A percentile compares a stretch with the other conserved stretches of the same genome.
Evolutionary conservation across 495 filamentous ascomycete genomes (phyloP).

Genomic region (Geopyxis carbonaria): DNA sequence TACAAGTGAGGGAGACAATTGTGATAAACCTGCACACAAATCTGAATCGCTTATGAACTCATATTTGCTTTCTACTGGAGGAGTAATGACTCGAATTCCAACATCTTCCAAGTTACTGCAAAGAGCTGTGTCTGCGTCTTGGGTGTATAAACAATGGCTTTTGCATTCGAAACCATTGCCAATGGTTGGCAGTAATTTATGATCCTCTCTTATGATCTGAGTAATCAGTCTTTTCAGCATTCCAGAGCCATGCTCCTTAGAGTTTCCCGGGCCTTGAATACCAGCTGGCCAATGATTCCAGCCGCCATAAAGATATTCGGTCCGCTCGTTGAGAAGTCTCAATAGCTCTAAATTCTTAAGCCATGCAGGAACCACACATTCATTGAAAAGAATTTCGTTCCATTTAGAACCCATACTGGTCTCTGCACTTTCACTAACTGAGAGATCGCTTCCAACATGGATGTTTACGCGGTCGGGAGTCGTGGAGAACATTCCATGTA

Average conservation of each 20-base stretch:
- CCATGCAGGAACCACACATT: constrained; percentile 27
- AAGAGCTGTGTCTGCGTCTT: too few relatives aligned
- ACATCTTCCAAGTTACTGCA: too few relatives aligned
- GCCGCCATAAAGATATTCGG: not conserved
- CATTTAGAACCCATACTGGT: constrained; percentile 21
- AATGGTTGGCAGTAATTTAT: constrained; percentile 3
- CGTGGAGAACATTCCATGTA: constrained; percentile 30
- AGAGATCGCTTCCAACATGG: constrained; percentile 19
- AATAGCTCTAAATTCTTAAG: constrained; percentile 9
- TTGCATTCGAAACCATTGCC: too few relatives aligned
- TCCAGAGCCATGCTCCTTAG: constrained; percentile 6
- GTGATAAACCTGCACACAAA: too few relatives aligned
- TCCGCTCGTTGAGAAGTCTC: not conserved
- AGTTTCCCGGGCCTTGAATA: constrained; percentile 7
- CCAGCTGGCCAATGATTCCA: constrained; percentile 21
- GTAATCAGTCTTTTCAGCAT: constrained; percentile 14
- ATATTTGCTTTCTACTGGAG: too few relatives aligned
- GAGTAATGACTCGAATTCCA: too few relatives aligned
- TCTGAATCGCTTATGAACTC: too few relatives aligned
- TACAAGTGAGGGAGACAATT: too few relatives aligned
- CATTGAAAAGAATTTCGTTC: constrained; percentile 28
- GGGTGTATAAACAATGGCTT: too few relatives aligned
- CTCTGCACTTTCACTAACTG: constrained; percentile 16
- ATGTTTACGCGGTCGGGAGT: constrained; percentile 29
- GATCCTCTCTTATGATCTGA: not conserved